A percentile compares a stretch with the other conserved stretches of the same genome.
Conservation (phyloP, 1,284 basidiomycete species). For the Rhodotorula sp. region DNA sequence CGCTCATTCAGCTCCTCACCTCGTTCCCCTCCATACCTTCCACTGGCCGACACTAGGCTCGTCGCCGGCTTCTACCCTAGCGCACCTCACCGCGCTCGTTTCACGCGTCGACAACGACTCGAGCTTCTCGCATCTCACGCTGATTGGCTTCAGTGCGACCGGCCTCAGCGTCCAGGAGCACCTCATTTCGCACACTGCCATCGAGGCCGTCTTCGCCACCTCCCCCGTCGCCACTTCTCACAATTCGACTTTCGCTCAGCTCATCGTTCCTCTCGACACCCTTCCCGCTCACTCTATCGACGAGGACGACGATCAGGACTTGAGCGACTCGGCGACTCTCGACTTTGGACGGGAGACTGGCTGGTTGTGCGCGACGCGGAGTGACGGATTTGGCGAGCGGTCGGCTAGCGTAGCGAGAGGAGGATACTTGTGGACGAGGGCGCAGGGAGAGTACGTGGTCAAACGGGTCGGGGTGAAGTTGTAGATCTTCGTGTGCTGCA, state of each 20-base stretch:
- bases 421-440: no score
- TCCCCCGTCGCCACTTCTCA: background rate
- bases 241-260: background rate
- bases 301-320: conserved; percentile 7
- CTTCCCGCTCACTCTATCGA: no score
- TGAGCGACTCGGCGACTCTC: conserved; percentile 4
- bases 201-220: background rate
- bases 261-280: background rate
- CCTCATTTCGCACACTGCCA: background rate
- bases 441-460: no score
- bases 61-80: background rate
- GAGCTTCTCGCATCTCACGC: background rate
- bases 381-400: no score
- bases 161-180: conserved; percentile 23
- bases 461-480: no score
- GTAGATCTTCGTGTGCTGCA: no score
- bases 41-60: background rate
- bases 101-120: background rate
- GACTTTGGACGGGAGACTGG: conserved; percentile 19
- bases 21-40: conserved; percentile 8
- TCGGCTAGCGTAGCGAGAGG: no score
- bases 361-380: background rate
- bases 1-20: background rate
- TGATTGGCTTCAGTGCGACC: conserved; percentile 12
- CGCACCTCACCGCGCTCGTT: background rate